phyloP scores from a whole-genome alignment of 768 basidiomycete species.

The Boletus pseudopeckii region DNA sequence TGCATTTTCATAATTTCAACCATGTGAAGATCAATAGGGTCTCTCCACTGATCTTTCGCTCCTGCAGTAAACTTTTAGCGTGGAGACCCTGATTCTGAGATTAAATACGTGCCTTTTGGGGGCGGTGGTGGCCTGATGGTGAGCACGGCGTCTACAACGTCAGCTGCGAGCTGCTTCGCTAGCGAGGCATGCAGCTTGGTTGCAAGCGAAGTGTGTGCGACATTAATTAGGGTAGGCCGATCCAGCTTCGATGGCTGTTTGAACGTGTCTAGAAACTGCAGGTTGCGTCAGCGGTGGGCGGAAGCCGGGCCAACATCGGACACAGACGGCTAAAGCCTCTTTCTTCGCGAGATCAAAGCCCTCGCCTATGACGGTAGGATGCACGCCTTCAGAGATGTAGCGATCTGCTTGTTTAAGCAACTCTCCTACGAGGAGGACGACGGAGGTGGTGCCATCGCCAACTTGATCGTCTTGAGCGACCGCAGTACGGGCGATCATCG shows the following conservation, averaged over 20 bases:
- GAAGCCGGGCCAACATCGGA: conserved; percentile 15
- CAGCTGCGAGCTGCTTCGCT: conserved; percentile 84
- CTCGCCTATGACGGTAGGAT: conserved; percentile 92
- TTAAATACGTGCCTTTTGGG: conserved; percentile 46
- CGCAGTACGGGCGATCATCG: conserved; percentile 98
- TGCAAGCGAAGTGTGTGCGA: conserved; percentile 91
- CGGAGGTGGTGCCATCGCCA: conserved; percentile 97
- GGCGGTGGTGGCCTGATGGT: conserved; percentile 75
- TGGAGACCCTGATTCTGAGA: conserved; percentile 25
- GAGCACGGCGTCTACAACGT: conserved; percentile 93
- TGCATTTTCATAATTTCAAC: conserved; percentile 99
- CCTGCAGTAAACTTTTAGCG: conserved; percentile 39
- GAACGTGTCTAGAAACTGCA: conserved; percentile 89
- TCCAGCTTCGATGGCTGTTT: conserved; percentile 76
- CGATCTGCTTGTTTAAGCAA: conserved; percentile 97
- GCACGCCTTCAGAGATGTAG: conserved; percentile 96
- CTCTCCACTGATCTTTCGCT: conserved; percentile 63
- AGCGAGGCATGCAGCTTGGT: conserved; percentile 85
- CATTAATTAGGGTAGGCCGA: conserved; percentile 87
- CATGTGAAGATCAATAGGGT: conserved; percentile 99
- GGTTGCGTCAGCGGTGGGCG: conserved; percentile 20
- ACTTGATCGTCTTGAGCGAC: conserved; percentile 99
- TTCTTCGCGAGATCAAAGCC: conserved; percentile 99
- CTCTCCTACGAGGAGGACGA: conserved; percentile 93
- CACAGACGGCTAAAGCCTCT: conserved; percentile 77